Evolutionary conservation across 2,329 filamentous ascomycete genomes (phyloP).

Genomic region (Cordyceps cateniannulata): DNA sequence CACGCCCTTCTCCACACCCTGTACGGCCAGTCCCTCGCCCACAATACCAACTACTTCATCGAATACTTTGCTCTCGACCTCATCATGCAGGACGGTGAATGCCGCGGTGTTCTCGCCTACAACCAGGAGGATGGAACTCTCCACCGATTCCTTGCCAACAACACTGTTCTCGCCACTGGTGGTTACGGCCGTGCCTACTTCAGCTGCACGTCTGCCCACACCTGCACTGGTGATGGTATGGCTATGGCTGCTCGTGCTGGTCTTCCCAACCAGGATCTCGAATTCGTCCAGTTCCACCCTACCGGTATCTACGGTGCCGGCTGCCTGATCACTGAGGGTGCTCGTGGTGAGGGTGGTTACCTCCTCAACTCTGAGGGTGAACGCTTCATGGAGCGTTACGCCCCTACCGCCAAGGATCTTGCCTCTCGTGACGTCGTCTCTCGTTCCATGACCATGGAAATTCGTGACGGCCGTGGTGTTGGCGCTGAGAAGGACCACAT

Average conservation of each 20-base stretch:
- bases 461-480: constrained; percentile 93
- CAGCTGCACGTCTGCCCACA: constrained; percentile 95
- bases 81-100: constrained; percentile 96
- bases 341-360: constrained; percentile 96
- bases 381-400: constrained; percentile 99
- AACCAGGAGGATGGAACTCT: constrained; percentile 98
- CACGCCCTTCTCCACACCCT: constrained; percentile 97
- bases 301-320: constrained; percentile 98
- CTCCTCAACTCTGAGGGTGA: constrained; percentile 96
- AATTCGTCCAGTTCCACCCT: constrained; percentile 99
- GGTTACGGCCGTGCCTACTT: constrained; percentile 98
- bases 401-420: constrained; percentile 95
- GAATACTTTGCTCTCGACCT: constrained; percentile 97
- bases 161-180: constrained; percentile 94
- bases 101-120: constrained; percentile 93
- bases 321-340: constrained; percentile 95
- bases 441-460: constrained; percentile 97
- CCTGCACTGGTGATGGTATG: constrained; percentile 98
- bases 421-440: constrained; percentile 94
- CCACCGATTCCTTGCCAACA: constrained; percentile 92
- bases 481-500: constrained; percentile 97
- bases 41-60: constrained; percentile 99
- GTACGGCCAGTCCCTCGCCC: constrained; percentile 91
- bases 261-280: constrained; percentile 96
- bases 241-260: constrained; percentile 98